phyloP scores from a whole-genome alignment of 176 grass and related monocot species.

The Melocanna baccifera region DNA sequence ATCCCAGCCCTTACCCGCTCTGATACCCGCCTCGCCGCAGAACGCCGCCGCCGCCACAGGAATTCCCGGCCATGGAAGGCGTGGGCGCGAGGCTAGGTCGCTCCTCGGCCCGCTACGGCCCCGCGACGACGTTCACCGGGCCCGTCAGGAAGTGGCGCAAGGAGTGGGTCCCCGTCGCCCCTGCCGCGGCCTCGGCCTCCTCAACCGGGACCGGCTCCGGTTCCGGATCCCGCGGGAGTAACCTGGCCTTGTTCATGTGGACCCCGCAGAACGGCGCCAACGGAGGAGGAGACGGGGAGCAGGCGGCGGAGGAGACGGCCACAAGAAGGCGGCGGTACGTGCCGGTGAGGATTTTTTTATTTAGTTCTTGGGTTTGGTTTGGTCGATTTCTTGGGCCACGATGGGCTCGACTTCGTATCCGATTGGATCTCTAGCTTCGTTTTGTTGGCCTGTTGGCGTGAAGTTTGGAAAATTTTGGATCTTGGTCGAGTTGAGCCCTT shows the following conservation, averaged over 20 bases:
- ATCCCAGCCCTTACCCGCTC: neutral
- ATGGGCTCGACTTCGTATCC: neutral
- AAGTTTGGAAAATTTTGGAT: neutral
- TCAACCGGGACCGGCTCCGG: neutral
- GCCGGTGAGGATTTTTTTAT: slow-evolving; percentile 50
- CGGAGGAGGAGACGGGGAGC: slow-evolving; percentile 7
- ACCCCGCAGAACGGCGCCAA: slow-evolving; percentile 40
- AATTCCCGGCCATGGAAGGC: slow-evolving; percentile 46
- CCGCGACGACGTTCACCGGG: slow-evolving; percentile 62
- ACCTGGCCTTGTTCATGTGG: slow-evolving; percentile 66
- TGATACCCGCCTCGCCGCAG: neutral
- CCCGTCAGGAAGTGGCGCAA: slow-evolving; percentile 78
- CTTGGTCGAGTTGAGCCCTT: neutral
- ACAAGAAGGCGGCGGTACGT: slow-evolving; percentile 42
- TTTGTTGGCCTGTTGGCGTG: neutral
- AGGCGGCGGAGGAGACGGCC: neutral
- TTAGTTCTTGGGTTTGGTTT: neutral
- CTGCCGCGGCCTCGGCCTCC: slow-evolving; percentile 5
- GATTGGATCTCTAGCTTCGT: slow-evolving; percentile 21
- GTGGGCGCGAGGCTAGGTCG: slow-evolving; percentile 63
- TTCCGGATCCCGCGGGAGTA: slow-evolving; percentile 32
- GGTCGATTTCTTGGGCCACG: neutral
- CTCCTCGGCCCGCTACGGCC: slow-evolving; percentile 68
- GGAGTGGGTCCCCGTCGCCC: slow-evolving; percentile 58
- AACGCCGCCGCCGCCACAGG: neutral